Evolutionary conservation across 2,329 filamentous ascomycete genomes (phyloP).

Genomic region (Colletotrichum costaricense): DNA sequence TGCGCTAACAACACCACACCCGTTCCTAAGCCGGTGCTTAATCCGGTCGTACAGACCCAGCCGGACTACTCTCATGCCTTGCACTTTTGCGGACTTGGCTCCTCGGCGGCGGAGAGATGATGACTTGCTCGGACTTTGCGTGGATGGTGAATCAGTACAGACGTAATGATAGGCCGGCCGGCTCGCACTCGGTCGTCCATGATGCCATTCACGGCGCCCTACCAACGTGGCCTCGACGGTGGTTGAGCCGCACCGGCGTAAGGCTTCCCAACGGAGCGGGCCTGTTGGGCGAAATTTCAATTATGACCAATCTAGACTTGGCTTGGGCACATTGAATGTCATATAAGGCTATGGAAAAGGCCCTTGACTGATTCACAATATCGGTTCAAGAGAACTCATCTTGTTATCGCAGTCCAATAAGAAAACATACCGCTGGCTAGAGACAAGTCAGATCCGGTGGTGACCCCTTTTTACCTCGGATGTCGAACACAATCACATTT

Average conservation of each 20-base stretch:
- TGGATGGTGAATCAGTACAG: not conserved
- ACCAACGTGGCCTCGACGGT: not conserved
- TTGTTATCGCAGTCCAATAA: not conserved
- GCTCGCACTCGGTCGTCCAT: not conserved
- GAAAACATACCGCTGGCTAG: not conserved
- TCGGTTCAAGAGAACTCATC: not conserved
- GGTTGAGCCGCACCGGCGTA: not conserved
- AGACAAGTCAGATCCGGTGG: not conserved
- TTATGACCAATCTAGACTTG: not conserved
- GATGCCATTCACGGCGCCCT: not conserved
- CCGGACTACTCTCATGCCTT: not conserved
- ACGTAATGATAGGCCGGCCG: not conserved
- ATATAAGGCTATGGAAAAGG: not conserved
- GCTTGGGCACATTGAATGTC: not conserved
- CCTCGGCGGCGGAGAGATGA: not conserved
- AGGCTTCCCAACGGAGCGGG: not conserved
- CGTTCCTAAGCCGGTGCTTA: not conserved
- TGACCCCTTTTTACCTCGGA: too few relatives aligned
- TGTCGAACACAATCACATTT: not conserved
- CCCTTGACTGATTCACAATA: not conserved
- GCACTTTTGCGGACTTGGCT: not conserved
- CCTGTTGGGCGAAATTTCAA: not conserved
- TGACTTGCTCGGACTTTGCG: not conserved
- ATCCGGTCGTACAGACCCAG: not conserved
- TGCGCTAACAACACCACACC: too few relatives aligned